Base-by-base conservation (phyloP, 495 filamentous ascomycete genomes). In the Ramalina intermedia region DNA sequence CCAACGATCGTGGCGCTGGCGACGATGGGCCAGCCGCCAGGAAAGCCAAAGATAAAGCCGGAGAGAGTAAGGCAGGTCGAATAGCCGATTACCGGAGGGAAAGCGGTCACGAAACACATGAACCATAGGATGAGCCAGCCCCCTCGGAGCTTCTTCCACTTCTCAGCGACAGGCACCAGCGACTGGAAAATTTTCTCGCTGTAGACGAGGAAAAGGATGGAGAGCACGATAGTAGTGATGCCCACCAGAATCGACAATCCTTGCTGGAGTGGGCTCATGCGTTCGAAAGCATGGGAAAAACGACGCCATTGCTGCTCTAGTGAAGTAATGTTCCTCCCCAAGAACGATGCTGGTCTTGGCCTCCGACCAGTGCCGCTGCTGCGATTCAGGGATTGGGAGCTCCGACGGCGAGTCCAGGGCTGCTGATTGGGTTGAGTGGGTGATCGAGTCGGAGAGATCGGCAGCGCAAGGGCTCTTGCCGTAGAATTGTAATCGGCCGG, bases 11-110 rank as follows among this genome's bases (percentile, higher is more conserved):
- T 91, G 21, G 85, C 87, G 4, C 74, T 70, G 2, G 87, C 79
- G 37, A 84, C 81, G 41, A 98, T 80, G 49, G 85, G 75, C 91
- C 91, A 98, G 42, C 91, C 91, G 55, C 78, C 75, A 52, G 88
- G 87, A 53, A 96, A 81, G 0, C 88, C 93, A 66, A 86, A 98
- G n/a, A 98, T 78, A 60, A 95, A 95, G 0, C 91, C 91, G 12
- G 85, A 69, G 24, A 94, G 70, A 1, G 87, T 95, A n/a, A 93
- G 73, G 50, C 80, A 79, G 0, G 84, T 85, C 24, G 81, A 84
- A 69, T 94, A 96, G 7, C 91, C 91, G 56, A 98, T 83, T 51
- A 95, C 60, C 3, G 91, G 91, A 3, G 91, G 91, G 63, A 98
- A 94, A 1, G 82, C 86, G 8, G 82, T 79, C 29, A 76, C 62